Evolutionary conservation across 208 protist genomes (phyloP), one percentile per base, ranked within the genome.

Genomic region (Naegleria lovaniensis): DNA sequence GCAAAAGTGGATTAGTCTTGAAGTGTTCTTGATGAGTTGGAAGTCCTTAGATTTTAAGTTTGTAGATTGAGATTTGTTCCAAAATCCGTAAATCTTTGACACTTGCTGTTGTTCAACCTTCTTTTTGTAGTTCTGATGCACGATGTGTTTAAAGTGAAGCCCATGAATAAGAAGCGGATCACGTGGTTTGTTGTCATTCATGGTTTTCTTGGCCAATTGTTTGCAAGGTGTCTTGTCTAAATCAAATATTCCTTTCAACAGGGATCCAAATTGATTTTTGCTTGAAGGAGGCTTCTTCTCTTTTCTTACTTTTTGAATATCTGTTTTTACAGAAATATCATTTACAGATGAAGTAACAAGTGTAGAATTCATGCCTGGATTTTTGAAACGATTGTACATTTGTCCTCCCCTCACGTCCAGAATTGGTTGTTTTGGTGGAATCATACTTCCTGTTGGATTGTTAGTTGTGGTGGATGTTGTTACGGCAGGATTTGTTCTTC

Each of bases 111-210:
- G 33, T 39, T 88, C 85, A 6, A 58, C 9, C 0, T 33, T 33
- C 33, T 88, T 29, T 58, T 58, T 88, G 19, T 88, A 58, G 36
- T 88, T 88, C 16, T 39, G 25, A 19, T 88, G 85, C 0, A 88
- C 85, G 38, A 88, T 88, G 22, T 58, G 19, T 29, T 88, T 88
- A 22, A 88, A 88, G 11, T 51, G 41, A 19, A 39, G 11, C 3
- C 85, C 85, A 39, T 88, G 85, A 58, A 58, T 40, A 7, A 88
- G 55, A 0, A 88, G n/a, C 1, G 40, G 85, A 88, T 88, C 85
- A 13, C n/a, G 19, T 48, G 43, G 43, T 33, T 79, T 29, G 11
- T 15, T 29, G 11, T 67, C 55, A 29, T 29, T 29, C 22, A 29
- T 15, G 55, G 55, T 67, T 79, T 33, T 29, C n/a, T 33, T 79